These are phyloP conservation scores for Polyporus tsugae DNA, from an alignment of 1,284 basidiomycete genomes.

Conservation along the genomic window DNA sequence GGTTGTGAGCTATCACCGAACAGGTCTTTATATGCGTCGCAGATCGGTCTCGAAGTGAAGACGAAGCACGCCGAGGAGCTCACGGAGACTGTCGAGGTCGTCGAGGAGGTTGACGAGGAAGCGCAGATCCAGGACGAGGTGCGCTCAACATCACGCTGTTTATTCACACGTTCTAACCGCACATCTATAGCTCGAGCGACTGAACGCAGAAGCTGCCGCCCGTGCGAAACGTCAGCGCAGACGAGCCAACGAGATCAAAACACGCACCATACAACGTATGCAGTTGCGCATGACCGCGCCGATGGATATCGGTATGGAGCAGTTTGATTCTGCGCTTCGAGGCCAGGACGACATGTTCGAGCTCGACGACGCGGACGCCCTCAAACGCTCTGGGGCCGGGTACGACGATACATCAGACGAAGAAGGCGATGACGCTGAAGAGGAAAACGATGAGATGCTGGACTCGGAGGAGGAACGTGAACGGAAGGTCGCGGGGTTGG, in stretches of 20 bases:
- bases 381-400: conserved; percentile 56
- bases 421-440: conserved; percentile 47
- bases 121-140: conserved; percentile 91
- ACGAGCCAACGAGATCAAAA: conserved; percentile 89
- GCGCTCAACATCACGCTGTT: conserved; percentile 14
- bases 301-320: conserved; percentile 93
- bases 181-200: conserved; percentile 75
- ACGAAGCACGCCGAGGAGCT: conserved; percentile 74
- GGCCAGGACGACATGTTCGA: conserved; percentile 91
- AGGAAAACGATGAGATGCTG: conserved; percentile 57
- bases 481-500: conserved; percentile 70
- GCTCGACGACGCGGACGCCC: conserved; percentile 64
- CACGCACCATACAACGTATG: conserved; percentile 91
- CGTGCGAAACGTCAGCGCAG: conserved; percentile 86
- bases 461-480: conserved; percentile 80
- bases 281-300: conserved; percentile 98
- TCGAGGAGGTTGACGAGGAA: conserved; percentile 85
- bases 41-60: conserved; percentile 88
- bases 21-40: background rate
- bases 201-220: conserved; percentile 81
- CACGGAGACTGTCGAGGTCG: conserved; percentile 80
- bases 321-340: conserved; percentile 75
- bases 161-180: conserved; percentile 6
- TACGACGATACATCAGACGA: conserved; percentile 59
- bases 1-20: background rate